Evolutionary conservation across 345 rosid species (phyloP), one percentile per base, ranked within the genome.

Genomic region (Noccaea caerulescens): DNA sequence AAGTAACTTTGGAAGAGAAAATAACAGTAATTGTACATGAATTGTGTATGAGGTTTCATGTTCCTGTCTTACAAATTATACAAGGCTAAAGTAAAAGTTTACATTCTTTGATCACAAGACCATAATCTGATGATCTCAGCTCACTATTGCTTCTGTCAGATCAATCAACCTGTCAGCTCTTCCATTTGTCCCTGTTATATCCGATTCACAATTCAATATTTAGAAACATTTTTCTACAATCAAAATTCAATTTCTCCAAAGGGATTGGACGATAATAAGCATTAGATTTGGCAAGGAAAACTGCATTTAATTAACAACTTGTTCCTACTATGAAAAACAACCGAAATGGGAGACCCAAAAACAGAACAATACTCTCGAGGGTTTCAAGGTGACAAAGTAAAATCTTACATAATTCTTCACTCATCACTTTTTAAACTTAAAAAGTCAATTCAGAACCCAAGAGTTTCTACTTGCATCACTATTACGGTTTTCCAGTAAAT

Each of bases 151-250:
- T 74, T 51, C 58, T 49, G 32, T 49, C 36, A 11, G 18, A 49
- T 87, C 73, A 86, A 80, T 91, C 80, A 91, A 79, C 85, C 81
- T 54, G 77, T 52, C 20, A 93, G 85, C 84, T 89, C 97, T 78
- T 89, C 96, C 97, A 91, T 91, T 82, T 87, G 74, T 12, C 98
- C 98, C 96, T 93, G 86, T 79, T 67, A 27, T 27, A 53, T 72
- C 71, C 39, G 16, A 71, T 75, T 46, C 50, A 66, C 69, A 52
- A 8, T 18, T 33, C 16, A 20, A 27, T 44, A 10, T 54, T 52
- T 41, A 63, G 62, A 6, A 3, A 32, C 55, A 6, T 3, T 68
- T 36, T 39, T 10, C 55, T 25, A 25, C 52, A 43, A 61, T 44
- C 37, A 42, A 25, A 16, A 2, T 33, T 1, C 20, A 33, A 2